Conservation (phyloP, 106 monocot genomes). For the Iris macrosiphon region DNA sequence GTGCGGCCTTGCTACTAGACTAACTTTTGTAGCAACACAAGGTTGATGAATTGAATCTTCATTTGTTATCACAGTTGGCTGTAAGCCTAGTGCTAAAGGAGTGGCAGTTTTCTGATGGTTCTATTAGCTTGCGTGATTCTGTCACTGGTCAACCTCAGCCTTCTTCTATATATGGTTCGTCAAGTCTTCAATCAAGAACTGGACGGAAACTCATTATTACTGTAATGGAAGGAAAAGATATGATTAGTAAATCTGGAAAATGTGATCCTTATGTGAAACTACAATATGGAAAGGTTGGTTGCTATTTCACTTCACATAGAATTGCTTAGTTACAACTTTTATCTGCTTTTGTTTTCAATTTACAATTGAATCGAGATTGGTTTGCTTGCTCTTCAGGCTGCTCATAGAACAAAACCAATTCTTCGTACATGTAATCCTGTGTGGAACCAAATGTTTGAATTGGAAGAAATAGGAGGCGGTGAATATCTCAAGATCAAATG, state of each 20-base stretch:
- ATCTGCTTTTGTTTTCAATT: neutral
- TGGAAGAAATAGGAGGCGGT: conserved; percentile 81
- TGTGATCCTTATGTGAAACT: conserved; percentile 83
- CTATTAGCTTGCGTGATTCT: conserved; percentile 26
- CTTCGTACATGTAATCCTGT: conserved; percentile 41
- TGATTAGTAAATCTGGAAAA: conserved; percentile 65
- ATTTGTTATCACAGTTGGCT: conserved; percentile 39
- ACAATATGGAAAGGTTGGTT: conserved; percentile 82
- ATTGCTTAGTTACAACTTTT: neutral
- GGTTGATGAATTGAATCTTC: neutral
- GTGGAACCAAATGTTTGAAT: conserved; percentile 77
- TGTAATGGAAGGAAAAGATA: conserved; percentile 62
- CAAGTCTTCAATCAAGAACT: conserved; percentile 39
- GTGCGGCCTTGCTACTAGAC: no score
- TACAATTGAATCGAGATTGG: neutral
- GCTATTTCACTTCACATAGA: neutral
- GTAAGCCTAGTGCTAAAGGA: conserved; percentile 75
- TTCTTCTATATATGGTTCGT: conserved; percentile 21
- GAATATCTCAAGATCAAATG: conserved; percentile 90
- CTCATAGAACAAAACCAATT: conserved; percentile 63
- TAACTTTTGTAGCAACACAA: no score
- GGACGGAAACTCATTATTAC: conserved; percentile 75
- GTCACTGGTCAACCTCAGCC: conserved; percentile 19
- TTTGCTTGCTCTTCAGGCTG: conserved; percentile 31
- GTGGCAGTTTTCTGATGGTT: conserved; percentile 94